phyloP scores from a whole-genome alignment of 116 monocot species.

The Phalaenopsis hybrid region DNA sequence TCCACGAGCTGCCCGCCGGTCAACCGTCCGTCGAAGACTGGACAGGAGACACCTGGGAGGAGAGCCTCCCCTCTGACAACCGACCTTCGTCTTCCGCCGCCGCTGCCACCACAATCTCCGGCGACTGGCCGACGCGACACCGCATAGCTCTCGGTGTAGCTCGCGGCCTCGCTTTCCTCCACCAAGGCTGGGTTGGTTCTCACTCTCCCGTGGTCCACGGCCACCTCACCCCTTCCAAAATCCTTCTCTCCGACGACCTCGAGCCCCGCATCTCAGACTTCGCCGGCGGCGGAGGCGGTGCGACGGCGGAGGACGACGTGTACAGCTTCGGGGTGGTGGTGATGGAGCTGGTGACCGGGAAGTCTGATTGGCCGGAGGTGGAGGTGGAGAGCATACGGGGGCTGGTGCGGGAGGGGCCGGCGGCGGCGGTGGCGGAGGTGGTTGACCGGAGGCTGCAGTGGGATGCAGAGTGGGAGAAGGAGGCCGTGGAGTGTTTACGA shows the following conservation, averaged over 20 bases:
- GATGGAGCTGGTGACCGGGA: conserved; percentile 59
- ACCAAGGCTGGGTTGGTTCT: conserved; percentile 71
- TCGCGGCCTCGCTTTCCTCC: conserved; percentile 75
- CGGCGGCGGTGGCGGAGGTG: conserved; percentile 1
- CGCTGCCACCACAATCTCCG: background rate
- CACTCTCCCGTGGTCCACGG: conserved; percentile 59
- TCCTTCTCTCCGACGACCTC: conserved; percentile 64
- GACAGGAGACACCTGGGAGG: conserved; percentile 48
- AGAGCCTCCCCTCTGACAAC: conserved; percentile 5
- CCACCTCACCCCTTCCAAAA: conserved; percentile 44
- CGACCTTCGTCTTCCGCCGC: no score
- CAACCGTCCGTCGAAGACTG: conserved; percentile 43
- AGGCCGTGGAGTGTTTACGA: conserved; percentile 50
- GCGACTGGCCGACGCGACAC: conserved; percentile 66
- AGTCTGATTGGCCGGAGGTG: conserved; percentile 27
- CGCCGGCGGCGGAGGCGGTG: background rate
- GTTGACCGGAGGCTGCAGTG: conserved; percentile 1
- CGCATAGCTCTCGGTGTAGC: conserved; percentile 62
- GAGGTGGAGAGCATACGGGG: conserved; percentile 36
- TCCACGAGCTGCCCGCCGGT: conserved; percentile 70
- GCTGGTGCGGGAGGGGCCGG: conserved; percentile 33
- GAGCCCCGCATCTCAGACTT: conserved; percentile 66
- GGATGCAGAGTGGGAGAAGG: conserved; percentile 41
- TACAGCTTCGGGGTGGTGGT: conserved; percentile 57
- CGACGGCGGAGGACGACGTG: conserved; percentile 48